Conservation (phyloP, 2,329 filamentous ascomycete genomes). For the Fusarium paranaense region DNA sequence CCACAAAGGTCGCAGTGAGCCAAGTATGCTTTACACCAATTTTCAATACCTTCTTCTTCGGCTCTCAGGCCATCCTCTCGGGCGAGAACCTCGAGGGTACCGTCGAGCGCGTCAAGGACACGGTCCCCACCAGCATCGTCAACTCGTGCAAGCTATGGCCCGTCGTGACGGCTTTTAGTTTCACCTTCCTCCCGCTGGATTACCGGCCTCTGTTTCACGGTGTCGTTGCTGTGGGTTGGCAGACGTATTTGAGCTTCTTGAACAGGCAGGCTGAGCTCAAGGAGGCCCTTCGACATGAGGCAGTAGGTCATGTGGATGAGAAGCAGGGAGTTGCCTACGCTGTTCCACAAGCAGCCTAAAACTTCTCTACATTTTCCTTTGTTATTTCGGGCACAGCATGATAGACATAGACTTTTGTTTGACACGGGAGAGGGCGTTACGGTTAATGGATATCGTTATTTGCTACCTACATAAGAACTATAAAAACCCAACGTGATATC, state of each 20-base stretch:
- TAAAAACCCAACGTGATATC: not conserved
- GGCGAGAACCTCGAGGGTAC: slow-evolving; percentile 75
- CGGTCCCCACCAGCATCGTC: slow-evolving; percentile 79
- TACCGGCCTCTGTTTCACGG: slow-evolving; percentile 86
- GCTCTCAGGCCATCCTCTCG: slow-evolving; percentile 78
- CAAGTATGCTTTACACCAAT: slow-evolving; percentile 83
- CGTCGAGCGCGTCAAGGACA: slow-evolving; percentile 76
- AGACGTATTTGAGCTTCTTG: slow-evolving; percentile 87
- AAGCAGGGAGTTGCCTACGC: not conserved
- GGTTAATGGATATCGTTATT: not conserved
- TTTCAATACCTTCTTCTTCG: slow-evolving; percentile 88
- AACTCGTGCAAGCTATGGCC: slow-evolving; percentile 93
- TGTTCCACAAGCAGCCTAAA: slow-evolving; percentile 16
- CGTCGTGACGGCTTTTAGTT: slow-evolving; percentile 85
- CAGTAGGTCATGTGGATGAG: not conserved
- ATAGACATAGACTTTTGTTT: slow-evolving; percentile 12
- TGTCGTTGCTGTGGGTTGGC: slow-evolving; percentile 87
- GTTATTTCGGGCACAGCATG: not conserved
- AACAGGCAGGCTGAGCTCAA: slow-evolving; percentile 76
- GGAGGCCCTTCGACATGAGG: slow-evolving; percentile 23
- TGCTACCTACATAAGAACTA: not conserved
- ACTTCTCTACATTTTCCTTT: not conserved
- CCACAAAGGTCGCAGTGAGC: slow-evolving; percentile 82
- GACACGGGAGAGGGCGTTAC: not conserved
- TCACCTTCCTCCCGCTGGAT: slow-evolving; percentile 83